Conservation (phyloP, 331 rosid genomes). For the Spiraea crenata region DNA sequence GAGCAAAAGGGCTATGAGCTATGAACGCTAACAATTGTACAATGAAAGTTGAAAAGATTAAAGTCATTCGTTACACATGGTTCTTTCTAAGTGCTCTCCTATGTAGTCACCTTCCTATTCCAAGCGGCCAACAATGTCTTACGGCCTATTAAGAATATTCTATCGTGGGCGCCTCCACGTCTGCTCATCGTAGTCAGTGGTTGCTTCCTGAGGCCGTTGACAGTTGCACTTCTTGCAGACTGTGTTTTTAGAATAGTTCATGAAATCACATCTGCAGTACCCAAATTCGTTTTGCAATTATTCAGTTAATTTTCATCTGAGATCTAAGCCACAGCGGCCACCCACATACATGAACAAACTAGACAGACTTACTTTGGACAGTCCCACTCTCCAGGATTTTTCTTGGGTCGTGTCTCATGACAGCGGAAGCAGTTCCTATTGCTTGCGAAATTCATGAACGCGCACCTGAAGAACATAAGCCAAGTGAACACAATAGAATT, state of each 20-base stretch:
- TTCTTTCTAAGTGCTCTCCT: background rate
- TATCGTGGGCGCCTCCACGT: slow-evolving; percentile 47
- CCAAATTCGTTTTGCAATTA: background rate
- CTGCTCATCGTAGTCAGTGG: slow-evolving; percentile 37
- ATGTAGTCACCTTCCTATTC: background rate
- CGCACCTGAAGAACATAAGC: slow-evolving; percentile 53
- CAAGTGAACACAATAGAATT: background rate
- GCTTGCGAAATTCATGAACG: slow-evolving; percentile 75
- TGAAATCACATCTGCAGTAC: slow-evolving; percentile 62
- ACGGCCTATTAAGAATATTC: background rate
- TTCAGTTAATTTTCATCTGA: background rate
- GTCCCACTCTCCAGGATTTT: slow-evolving; percentile 69
- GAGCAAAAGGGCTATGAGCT: no score
- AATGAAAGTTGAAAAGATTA: background rate
- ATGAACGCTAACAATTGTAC: no score
- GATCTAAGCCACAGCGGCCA: background rate
- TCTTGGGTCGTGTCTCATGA: slow-evolving; percentile 53
- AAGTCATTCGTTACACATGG: background rate
- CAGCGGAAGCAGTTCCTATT: slow-evolving; percentile 71
- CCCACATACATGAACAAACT: background rate
- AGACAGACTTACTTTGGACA: slow-evolving; percentile 67
- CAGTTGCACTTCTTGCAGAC: slow-evolving; percentile 63
- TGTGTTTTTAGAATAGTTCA: slow-evolving; percentile 54
- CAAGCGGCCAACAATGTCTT: background rate
- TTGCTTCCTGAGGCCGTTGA: slow-evolving; percentile 37